Evolutionary conservation across 176 grass and related monocot species (phyloP), one percentile per base, ranked within the genome.

Genomic region (Carex cristatella): DNA sequence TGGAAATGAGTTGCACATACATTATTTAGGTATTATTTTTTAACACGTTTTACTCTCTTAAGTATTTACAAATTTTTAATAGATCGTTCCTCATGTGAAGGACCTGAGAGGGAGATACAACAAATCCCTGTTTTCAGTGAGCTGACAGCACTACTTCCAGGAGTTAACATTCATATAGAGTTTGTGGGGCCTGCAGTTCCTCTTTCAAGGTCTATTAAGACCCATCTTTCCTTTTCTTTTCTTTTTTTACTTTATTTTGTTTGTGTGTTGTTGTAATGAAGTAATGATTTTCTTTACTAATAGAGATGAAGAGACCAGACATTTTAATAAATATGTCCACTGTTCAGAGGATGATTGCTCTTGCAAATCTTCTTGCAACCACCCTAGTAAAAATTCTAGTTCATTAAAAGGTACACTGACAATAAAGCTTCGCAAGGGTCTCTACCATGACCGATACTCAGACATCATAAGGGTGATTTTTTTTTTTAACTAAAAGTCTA

Each of bases 1-100:
- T 8, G 72, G 80, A 73, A 75, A 86, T 58, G 88, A 79, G 65
- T 85, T 98, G 51, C 27, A 57, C 56, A 91, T 98, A 89, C 96
- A 98, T 79, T 98, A 98, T 88, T 94, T 98, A 98, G 96, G 96
- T 98, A 94, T 86, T 16, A 59, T 65, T n/a, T 84, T 84, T 65
- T 55, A 53, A 68, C 14, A 56, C 12, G 38, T 69, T 83, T 32
- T 69, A 55, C 19, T 69, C 28, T 35, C 13, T 66, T 4, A 56
- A 86, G 69, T n/a, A 70, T 53, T 65, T 61, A 54, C 58, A 68
- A 57, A 67, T 49, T 42, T 46, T 56, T 86, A 64, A 46, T 81
- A 3, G 31, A 65, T 40, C 48, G 46, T 80, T 86, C 81, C 62
- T 61, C 15, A 55, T 80, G 74, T 92, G 73, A 89, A 98, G 95